Base-by-base conservation (phyloP, 169 alveolate genomes). In the Theileria orientalis region DNA sequence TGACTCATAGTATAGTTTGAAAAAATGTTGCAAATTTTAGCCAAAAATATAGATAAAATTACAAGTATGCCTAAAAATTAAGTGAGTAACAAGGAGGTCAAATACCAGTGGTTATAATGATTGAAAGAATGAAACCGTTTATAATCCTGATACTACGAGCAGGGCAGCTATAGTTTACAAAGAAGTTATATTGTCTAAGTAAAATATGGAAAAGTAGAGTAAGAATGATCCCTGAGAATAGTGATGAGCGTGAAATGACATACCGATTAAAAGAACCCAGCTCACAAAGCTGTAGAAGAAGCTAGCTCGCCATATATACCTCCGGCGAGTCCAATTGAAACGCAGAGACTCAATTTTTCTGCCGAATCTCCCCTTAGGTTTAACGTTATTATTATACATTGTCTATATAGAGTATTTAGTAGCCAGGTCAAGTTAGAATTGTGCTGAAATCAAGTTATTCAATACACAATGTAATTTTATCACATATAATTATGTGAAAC, bases 221-320 rank as follows among this genome's bases (percentile, higher is more conserved):
- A 35, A 83, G 46, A 25, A 75, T 44, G 44, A 87, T 37, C 21
- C 87, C 87, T 79, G 49, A 6, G 14, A 13, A 3, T 2, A 68
- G 46, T 68, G 3, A 72, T 29, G 25, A 16, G 23, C n/a, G 46
- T 3, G 41, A 13, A n/a, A 37, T n/a, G n/a, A n/a, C 74, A 32
- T 29, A 78, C 84, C 88, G 44, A 83, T 44, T 49, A 84, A 83
- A 37, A 86, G 75, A 27, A 76, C 54, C 47, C 73, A 60, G 54
- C 91, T 69, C 61, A 91, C 57, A 23, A 82, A 44, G 35, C 66
- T 78, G 69, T 90, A 91, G 69, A 76, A 84, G 69, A 87, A 73
- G 23, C 90, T 76, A 35, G 92, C 88, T 30, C 95, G 84, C 95
- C 95, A 91, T 35, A 79, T 69, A 72, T 84, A 87, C 16, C 94